Percentiles rank a stretch among this genome's conserved stretches.
Conservation (phyloP, 2,329 filamentous ascomycete species). For the Berkeleyomyces rouxiae region DNA sequence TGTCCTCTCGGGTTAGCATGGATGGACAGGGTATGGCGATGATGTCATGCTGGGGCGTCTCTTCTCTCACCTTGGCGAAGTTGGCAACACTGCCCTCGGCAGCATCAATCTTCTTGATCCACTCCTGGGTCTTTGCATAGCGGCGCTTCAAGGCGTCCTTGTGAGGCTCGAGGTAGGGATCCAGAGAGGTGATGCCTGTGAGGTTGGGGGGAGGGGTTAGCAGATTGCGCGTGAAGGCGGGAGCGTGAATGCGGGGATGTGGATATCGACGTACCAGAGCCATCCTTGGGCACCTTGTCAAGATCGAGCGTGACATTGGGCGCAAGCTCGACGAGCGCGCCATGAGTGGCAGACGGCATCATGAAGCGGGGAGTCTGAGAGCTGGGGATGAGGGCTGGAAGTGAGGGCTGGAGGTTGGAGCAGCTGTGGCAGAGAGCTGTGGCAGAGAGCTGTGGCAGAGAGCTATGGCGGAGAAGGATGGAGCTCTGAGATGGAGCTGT, state of each 20-base stretch:
- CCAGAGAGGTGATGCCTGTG: conserved; percentile 67
- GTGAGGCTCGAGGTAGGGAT: conserved; percentile 82
- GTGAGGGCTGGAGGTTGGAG: neutral
- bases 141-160: conserved; percentile 58
- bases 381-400: neutral
- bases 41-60: no score
- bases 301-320: conserved; percentile 13
- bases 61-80: conserved; percentile 63
- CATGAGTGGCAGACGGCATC: conserved; percentile 11
- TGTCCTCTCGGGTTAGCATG: neutral
- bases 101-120: conserved; percentile 71
- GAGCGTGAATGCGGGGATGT: neutral
- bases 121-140: conserved; percentile 64
- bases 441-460: conserved; percentile 1
- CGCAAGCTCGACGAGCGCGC: conserved; percentile 11
- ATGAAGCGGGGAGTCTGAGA: neutral
- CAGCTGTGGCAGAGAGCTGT: neutral
- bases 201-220: neutral
- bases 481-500: neutral
- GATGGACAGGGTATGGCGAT: neutral
- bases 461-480: neutral
- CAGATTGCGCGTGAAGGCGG: neutral
- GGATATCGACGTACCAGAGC: conserved; percentile 41
- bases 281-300: conserved; percentile 40
- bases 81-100: conserved; percentile 80